phyloP scores from a whole-genome alignment of 371 early-diverging fungal genomes.

The Syncephalastrum monosporum region DNA sequence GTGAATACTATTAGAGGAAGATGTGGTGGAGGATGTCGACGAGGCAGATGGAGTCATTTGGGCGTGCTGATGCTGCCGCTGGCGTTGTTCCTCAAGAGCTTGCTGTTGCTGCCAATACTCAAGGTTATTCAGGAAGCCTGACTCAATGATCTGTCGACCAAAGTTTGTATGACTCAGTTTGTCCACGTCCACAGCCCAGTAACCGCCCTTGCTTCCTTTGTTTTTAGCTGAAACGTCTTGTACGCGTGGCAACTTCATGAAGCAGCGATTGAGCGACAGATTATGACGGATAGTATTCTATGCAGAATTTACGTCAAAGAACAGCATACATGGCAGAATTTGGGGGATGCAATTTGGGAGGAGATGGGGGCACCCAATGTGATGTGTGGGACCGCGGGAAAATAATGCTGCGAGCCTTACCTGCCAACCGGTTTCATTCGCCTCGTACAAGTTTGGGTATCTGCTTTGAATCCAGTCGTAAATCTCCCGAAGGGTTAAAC shows the following conservation, averaged over 20 bases:
- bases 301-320: slow-evolving; percentile 35
- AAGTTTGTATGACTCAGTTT: slow-evolving; percentile 40
- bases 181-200: slow-evolving; percentile 60
- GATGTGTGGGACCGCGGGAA: no score
- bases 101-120: slow-evolving; percentile 42
- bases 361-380: no score
- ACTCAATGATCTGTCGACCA: slow-evolving; percentile 41
- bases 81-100: slow-evolving; percentile 26
- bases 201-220: slow-evolving; percentile 53
- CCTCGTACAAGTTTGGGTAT: slow-evolving; percentile 66
- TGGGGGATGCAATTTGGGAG: background rate
- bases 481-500: slow-evolving; percentile 67
- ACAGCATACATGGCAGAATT: background rate
- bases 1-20: slow-evolving; percentile 6
- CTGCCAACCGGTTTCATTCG: slow-evolving; percentile 71
- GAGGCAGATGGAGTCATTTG: slow-evolving; percentile 2
- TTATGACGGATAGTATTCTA: slow-evolving; percentile 70
- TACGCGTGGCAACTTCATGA: slow-evolving; percentile 62
- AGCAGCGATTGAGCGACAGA: slow-evolving; percentile 70
- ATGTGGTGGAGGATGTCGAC: slow-evolving; percentile 14
- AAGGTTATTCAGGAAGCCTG: slow-evolving; percentile 34
- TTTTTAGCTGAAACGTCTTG: background rate
- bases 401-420: slow-evolving; percentile 14
- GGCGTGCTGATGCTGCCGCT: slow-evolving; percentile 12
- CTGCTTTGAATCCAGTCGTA: slow-evolving; percentile 68